phyloP scores from a whole-genome alignment of 495 filamentous ascomycete genomes.

The Penicillium samsonianum region DNA sequence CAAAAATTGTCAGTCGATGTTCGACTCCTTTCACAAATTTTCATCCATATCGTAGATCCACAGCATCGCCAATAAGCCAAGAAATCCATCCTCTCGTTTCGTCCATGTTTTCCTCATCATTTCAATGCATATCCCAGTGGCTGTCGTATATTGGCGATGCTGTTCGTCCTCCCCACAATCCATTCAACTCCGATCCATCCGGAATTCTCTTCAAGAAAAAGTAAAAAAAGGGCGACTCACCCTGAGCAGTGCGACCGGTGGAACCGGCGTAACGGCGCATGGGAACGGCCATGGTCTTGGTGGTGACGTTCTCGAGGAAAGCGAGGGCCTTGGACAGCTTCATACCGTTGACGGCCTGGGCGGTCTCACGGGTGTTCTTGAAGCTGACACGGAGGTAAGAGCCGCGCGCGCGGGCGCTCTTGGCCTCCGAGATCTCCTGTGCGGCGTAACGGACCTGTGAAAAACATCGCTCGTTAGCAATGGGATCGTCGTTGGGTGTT shows the following conservation, averaged over 20 bases:
- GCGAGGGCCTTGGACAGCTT: conserved; percentile 90
- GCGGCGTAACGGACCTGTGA: conserved; percentile 96
- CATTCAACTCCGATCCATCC: conserved; percentile 10
- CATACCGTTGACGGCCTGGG: conserved; percentile 98
- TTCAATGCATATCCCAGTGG: background rate
- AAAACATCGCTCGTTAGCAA: conserved; percentile 35
- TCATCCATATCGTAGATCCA: conserved; percentile 19
- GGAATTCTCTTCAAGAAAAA: conserved; percentile 10
- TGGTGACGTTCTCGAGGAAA: conserved; percentile 95
- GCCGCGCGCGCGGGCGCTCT: conserved; percentile 95
- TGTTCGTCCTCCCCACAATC: conserved; percentile 1
- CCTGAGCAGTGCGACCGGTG: conserved; percentile 92
- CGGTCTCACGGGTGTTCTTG: conserved; percentile 99
- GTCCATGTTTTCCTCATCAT: background rate
- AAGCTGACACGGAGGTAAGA: conserved; percentile 98
- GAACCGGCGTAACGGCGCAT: conserved; percentile 94
- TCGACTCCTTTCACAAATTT: conserved; percentile 11
- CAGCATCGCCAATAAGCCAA: conserved; percentile 25
- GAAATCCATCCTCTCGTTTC: background rate
- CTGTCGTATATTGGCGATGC: conserved; percentile 11
- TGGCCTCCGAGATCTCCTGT: conserved; percentile 79
- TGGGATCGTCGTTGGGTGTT: conserved; percentile 17
- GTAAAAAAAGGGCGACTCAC: conserved; percentile 67
- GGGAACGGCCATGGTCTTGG: conserved; percentile 93
- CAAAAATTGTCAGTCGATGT: conserved; percentile 26